Percentiles rank a stretch among this genome's conserved stretches.
Evolutionary conservation across 179 eudicot genomes (phyloP).

Genomic region (Beta macrorhiza): DNA sequence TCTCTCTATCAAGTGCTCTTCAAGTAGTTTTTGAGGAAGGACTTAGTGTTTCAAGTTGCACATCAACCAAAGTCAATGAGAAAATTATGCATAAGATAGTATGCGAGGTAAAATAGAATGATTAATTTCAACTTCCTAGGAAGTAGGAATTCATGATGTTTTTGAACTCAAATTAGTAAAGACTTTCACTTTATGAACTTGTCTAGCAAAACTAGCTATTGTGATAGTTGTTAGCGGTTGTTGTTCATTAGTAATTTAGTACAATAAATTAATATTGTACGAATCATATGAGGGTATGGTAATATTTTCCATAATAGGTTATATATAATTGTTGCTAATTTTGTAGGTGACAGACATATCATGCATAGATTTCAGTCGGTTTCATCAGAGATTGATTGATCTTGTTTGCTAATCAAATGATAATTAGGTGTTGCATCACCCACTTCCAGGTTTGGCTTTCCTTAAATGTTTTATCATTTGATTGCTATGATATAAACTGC

Average conservation of each 20-base stretch:
- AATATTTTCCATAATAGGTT: not conserved
- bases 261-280: no score
- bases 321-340: not conserved
- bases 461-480: no score
- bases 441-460: not conserved
- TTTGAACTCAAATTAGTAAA: not conserved
- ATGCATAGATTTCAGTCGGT: slow-evolving; percentile 19
- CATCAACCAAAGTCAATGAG: slow-evolving; percentile 33
- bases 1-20: slow-evolving; percentile 43
- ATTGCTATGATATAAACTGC: not conserved
- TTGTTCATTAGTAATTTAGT: no score
- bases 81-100: slow-evolving; percentile 36
- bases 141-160: not conserved
- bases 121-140: not conserved
- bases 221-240: no score
- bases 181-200: no score
- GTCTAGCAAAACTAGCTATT: no score
- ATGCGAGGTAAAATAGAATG: slow-evolving; percentile 39
- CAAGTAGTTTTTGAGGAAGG: slow-evolving; percentile 36
- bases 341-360: slow-evolving; percentile 20
- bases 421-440: not conserved
- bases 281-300: no score
- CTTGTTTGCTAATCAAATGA: slow-evolving; percentile 15
- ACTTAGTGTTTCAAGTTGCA: slow-evolving; percentile 36
- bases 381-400: slow-evolving; percentile 20